Conservation (phyloP, 2,329 filamentous ascomycete species). For the Leptodontidium sp. region DNA sequence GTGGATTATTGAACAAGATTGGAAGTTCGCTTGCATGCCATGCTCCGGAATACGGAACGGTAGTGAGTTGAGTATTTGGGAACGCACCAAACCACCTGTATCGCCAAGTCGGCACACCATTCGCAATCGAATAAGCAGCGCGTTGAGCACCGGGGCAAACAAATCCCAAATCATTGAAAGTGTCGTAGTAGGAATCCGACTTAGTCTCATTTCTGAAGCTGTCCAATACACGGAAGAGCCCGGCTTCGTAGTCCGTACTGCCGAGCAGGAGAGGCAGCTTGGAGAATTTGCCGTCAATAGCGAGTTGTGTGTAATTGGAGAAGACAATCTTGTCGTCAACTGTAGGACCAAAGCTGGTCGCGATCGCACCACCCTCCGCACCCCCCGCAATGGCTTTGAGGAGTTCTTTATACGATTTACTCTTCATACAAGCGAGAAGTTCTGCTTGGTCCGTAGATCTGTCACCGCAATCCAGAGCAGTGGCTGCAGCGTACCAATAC, state of each 20-base stretch:
- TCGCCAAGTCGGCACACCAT: constrained; percentile 45
- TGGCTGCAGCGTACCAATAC: constrained; percentile 31
- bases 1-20: constrained; percentile 23
- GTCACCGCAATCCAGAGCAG: constrained; percentile 37
- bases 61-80: constrained; percentile 41
- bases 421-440: constrained; percentile 32
- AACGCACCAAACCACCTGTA: constrained; percentile 47
- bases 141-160: constrained; percentile 43
- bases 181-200: constrained; percentile 14
- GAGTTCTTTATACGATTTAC: constrained; percentile 24
- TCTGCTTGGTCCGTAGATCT: constrained; percentile 20
- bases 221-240: constrained; percentile 28
- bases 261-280: constrained; percentile 37
- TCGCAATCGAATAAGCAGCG: constrained; percentile 33
- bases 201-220: constrained; percentile 1
- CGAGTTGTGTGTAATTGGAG: constrained; percentile 28
- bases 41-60: constrained; percentile 40
- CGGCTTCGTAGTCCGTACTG: constrained; percentile 41
- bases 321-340: constrained; percentile 33
- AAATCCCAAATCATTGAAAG: constrained; percentile 34
- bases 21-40: constrained; percentile 45
- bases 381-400: constrained; percentile 16
- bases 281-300: constrained; percentile 28
- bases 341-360: constrained; percentile 30
- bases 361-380: background rate